A percentile compares a stretch with the other conserved stretches of the same genome.
These are phyloP conservation scores for Phialophora macrospora DNA, from an alignment of 2,329 filamentous ascomycete species.

Conservation along the genomic window DNA sequence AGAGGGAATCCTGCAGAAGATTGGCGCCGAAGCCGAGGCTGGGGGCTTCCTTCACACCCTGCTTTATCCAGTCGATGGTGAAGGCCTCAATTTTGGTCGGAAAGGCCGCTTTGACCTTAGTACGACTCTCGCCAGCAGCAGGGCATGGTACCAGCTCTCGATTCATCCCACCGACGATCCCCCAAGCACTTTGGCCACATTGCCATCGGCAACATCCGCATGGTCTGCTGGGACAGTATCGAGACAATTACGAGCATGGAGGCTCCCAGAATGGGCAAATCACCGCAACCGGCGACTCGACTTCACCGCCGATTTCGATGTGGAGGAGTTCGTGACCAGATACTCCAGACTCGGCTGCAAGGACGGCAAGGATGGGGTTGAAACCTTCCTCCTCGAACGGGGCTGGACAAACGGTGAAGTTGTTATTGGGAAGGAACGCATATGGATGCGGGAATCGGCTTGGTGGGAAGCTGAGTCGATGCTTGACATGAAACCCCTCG, in stretches of 20 bases:
- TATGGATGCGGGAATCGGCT: constrained; percentile 91
- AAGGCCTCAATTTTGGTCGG: constrained; percentile 81
- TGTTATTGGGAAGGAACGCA: constrained; percentile 82
- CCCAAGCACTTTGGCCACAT: constrained; percentile 73
- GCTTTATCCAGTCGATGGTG: constrained; percentile 75
- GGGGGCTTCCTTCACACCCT: constrained; percentile 82
- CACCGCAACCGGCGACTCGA: constrained; percentile 87
- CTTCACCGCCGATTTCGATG: constrained; percentile 94
- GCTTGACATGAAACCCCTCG: constrained; percentile 81
- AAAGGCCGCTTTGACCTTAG: constrained; percentile 79
- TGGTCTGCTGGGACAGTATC: constrained; percentile 96
- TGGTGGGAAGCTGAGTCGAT: constrained; percentile 99
- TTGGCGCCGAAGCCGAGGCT: constrained; percentile 78
- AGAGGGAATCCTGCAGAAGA: constrained; percentile 82
- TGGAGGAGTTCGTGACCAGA: constrained; percentile 85
- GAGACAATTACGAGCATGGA: constrained; percentile 88
- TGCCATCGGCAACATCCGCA: constrained; percentile 73
- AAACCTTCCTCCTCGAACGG: constrained; percentile 90
- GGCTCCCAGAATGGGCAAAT: constrained; percentile 95
- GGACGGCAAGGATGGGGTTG: constrained; percentile 88
- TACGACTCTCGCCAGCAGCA: constrained; percentile 75
- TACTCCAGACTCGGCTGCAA: constrained; percentile 84
- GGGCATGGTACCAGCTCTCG: constrained; percentile 92
- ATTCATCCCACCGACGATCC: constrained; percentile 89
- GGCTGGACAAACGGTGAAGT: constrained; percentile 99